phyloP scores from a whole-genome alignment of 768 basidiomycete genomes.

The Kwoniella sp. region DNA sequence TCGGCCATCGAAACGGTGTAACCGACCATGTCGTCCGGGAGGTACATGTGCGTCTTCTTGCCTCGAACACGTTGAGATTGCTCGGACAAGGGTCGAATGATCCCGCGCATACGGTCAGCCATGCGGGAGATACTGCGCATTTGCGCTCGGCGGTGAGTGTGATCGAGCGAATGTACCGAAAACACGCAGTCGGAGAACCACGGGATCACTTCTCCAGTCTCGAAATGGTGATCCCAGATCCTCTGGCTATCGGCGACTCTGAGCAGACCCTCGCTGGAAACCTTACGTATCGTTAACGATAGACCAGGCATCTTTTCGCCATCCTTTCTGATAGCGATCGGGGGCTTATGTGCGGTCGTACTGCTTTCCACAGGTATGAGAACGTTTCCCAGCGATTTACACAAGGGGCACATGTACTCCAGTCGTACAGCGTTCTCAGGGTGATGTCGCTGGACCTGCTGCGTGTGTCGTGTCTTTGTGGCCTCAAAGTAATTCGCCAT shows the following conservation, averaged over 20 bases:
- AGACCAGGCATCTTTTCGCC: conserved; percentile 61
- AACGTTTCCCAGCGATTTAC: conserved; percentile 93
- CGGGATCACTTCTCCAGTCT: conserved; percentile 54
- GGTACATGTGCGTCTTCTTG: conserved; percentile 80
- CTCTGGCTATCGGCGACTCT: conserved; percentile 56
- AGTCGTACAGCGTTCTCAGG: conserved; percentile 91
- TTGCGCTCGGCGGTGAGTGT: conserved; percentile 26
- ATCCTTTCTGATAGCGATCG: conserved; percentile 50
- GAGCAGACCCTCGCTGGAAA: conserved; percentile 85
- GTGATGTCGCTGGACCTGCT: conserved; percentile 87
- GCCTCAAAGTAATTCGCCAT: conserved; percentile 87
- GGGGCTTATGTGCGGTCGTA: conserved; percentile 24
- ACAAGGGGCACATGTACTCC: conserved; percentile 94
- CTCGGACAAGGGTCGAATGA: conserved; percentile 75
- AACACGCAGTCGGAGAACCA: conserved; percentile 53
- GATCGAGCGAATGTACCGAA: conserved; percentile 29
- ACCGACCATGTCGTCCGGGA: conserved; percentile 86
- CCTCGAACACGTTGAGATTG: conserved; percentile 80
- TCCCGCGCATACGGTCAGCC: conserved; percentile 81
- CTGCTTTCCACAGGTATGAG: conserved; percentile 73
- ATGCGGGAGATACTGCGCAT: conserved; percentile 71
- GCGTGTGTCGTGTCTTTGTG: conserved; percentile 80
- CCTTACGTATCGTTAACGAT: conserved; percentile 84
- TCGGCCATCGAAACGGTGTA: conserved; percentile 85
- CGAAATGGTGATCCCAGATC: conserved; percentile 55